Evolutionary conservation across 1,284 basidiomycete genomes (phyloP).

Genomic region (Boletellus deceptivus): DNA sequence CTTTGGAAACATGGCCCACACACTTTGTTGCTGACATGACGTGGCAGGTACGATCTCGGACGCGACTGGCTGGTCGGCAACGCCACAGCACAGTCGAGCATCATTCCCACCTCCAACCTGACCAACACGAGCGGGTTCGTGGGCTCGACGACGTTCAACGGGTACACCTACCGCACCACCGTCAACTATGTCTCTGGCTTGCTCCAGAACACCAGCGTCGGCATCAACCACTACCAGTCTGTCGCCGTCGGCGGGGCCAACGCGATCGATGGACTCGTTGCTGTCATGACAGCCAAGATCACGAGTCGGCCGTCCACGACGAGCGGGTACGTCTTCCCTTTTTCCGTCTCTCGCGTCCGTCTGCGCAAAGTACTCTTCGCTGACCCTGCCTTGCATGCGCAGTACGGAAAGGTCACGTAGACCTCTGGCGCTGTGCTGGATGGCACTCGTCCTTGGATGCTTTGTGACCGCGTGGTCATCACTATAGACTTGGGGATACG

Average conservation of each 20-base stretch:
- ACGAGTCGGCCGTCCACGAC: constrained; percentile 39
- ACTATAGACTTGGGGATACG: constrained; percentile 7
- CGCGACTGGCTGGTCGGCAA: constrained; percentile 84
- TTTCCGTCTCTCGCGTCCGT: not conserved
- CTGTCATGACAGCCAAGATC: constrained; percentile 76
- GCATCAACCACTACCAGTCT: constrained; percentile 74
- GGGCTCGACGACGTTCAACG: constrained; percentile 53
- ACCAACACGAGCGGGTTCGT: constrained; percentile 60
- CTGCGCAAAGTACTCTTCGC: not conserved
- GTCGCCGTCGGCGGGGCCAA: constrained; percentile 60
- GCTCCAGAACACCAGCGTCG: constrained; percentile 63
- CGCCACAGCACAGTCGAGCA: constrained; percentile 53
- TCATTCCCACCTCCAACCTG: constrained; percentile 46
- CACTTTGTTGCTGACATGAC: constrained; percentile 1
- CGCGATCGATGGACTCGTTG: constrained; percentile 84
- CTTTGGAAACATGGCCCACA: not conserved
- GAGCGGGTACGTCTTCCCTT: constrained; percentile 20
- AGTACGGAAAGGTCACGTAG: constrained; percentile 19
- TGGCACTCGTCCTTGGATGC: constrained; percentile 13
- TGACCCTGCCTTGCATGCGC: not conserved
- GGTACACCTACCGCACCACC: constrained; percentile 71
- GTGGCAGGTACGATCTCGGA: constrained; percentile 53
- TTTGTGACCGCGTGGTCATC: constrained; percentile 8
- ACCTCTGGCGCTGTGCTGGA: constrained; percentile 16
- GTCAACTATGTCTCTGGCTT: constrained; percentile 69